Evolutionary conservation across 345 rosid genomes (phyloP), one percentile per base, ranked within the genome.

Genomic region (Lepidium africanum): DNA sequence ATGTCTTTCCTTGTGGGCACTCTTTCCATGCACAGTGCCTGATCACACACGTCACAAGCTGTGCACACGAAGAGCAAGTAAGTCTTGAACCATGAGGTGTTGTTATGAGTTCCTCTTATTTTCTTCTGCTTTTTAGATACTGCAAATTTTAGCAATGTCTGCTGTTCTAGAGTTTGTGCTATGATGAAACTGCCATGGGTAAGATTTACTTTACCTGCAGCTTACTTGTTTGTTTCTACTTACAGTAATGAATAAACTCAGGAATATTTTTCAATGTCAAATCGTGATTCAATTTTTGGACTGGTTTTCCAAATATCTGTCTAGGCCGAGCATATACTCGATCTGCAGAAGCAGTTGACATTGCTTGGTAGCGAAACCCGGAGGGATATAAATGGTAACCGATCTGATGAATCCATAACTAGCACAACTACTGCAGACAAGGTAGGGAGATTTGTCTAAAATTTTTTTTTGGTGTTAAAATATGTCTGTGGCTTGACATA

Each of bases 1-100:
- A 91, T 72, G 87, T 94, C 56, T 94, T 94, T 79, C 99, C 99
- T 21, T 94, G 97, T 73, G 91, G 96, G 10, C 97, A 94, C 63
- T 82, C 97, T 41, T 94, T 94, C 79, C 97, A 94, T 74, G 79
- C 96, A 9, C 87, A 87, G 52, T 91, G 97, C 81, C 68, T 91
- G 71, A 87, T 94, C 75, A 89, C 99, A 54, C 59, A 59, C 67
- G 66, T 67, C 16, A 72, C 75, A 50, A 65, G 75, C 63, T 76
- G 76, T 59, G 71, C 59, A 23, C 76, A 71, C 5, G 69, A 76
- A 71, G 75, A 48, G 42, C 72, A 74, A 45, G 75, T 73, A 59
- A 58, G 71, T 65, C 58, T 5, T 1, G 27, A 66, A 40, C 59
- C 12, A 14, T 33, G 38, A 58, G 15, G 11, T 43, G 71, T 21